Percentiles rank a stretch among this genome's conserved stretches.
Conservation (phyloP, 108 stramenopile species). For the Nannochloropsis granulata region DNA sequence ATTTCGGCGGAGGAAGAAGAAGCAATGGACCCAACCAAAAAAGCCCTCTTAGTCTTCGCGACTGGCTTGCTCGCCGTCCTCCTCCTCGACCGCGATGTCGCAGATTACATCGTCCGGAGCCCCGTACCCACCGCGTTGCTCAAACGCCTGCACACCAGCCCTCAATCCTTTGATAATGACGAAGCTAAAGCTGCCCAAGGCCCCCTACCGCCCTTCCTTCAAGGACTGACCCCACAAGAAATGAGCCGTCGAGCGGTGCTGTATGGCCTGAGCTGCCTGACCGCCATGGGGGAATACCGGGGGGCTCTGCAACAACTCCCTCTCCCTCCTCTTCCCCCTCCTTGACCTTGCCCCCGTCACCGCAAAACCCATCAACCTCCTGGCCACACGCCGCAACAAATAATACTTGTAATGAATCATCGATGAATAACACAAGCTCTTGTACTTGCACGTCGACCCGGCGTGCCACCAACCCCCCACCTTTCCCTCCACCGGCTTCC, state of each 20-base stretch:
- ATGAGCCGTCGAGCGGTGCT: background rate
- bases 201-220: background rate
- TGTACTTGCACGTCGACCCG: background rate
- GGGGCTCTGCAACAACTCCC: background rate
- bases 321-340: background rate
- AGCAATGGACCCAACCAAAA: background rate
- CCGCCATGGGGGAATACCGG: background rate
- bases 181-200: background rate
- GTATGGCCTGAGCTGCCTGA: background rate
- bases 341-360: background rate
- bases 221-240: background rate
- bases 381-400: background rate
- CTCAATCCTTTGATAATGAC: background rate
- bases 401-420: background rate
- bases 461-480: background rate
- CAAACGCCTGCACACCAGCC: background rate
- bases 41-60: background rate
- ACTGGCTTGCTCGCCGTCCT: background rate
- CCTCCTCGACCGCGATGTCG: background rate
- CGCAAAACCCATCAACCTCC: background rate
- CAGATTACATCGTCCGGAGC: background rate
- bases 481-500: background rate
- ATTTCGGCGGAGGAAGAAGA: background rate
- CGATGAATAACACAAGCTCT: background rate
- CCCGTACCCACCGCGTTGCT: background rate